phyloP scores from a whole-genome alignment of 2,329 filamentous ascomycete genomes.

The Cladophialophora exuberans region DNA sequence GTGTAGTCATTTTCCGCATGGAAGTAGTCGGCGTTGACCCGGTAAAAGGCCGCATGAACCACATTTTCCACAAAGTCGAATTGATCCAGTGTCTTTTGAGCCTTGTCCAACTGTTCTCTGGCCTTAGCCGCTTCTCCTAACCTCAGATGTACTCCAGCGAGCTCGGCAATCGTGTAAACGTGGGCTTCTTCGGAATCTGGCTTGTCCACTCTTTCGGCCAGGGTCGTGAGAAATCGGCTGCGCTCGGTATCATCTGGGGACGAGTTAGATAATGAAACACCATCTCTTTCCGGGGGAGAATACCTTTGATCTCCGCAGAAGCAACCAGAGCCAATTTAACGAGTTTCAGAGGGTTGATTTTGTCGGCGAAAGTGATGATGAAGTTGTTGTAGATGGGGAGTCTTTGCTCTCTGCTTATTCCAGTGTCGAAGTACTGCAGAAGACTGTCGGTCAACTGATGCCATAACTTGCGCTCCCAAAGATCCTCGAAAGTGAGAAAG shows the following conservation, averaged over 20 bases:
- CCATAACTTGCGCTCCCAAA: constrained; percentile 98
- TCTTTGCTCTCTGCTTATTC: constrained; percentile 79
- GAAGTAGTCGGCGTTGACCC: constrained; percentile 92
- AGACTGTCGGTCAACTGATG: constrained; percentile 94
- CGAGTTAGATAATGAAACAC: neutral
- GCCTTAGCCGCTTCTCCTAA: constrained; percentile 80
- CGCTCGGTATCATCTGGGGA: constrained; percentile 83
- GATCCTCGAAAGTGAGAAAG: constrained; percentile 91
- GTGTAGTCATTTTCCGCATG: constrained; percentile 91
- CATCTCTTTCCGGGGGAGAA: neutral
- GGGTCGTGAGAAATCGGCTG: constrained; percentile 78
- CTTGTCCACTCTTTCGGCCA: constrained; percentile 87
- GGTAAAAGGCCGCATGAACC: constrained; percentile 95
- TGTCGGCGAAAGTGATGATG: constrained; percentile 93
- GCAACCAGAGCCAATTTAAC: constrained; percentile 88
- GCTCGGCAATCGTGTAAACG: constrained; percentile 89
- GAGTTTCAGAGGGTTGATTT: constrained; percentile 98
- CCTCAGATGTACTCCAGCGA: constrained; percentile 82
- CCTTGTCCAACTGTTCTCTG: constrained; percentile 81
- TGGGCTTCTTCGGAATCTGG: constrained; percentile 92
- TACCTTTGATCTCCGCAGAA: constrained; percentile 80
- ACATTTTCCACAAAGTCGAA: constrained; percentile 96
- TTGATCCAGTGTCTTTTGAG: constrained; percentile 82
- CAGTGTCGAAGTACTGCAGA: constrained; percentile 82
- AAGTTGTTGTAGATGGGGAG: constrained; percentile 92